Base-by-base conservation (phyloP, 2,329 filamentous ascomycete genomes). In the Cordyceps farinosa region DNA sequence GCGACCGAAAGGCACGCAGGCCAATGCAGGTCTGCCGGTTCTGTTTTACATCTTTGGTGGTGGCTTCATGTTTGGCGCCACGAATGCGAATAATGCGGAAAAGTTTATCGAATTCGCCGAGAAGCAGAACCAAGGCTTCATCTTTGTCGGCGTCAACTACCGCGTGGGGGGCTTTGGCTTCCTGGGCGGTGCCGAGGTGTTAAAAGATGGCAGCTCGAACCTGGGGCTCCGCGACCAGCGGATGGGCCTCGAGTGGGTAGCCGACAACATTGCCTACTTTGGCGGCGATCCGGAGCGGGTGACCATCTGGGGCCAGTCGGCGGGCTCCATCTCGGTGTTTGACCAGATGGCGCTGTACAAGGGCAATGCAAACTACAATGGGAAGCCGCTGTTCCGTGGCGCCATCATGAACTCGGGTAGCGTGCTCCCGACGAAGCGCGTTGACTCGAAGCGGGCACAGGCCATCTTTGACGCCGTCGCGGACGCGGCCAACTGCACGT, bases 131-230 rank as follows among this genome's bases (percentile, higher is more conserved):
- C 83, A 87, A 69, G 82, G 84, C 0, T 80, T 90, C 59, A 76
- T 90, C 50, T 86, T 85, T 55, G 87, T 90, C 0, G 79, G 82
- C 0, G 82, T 89, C 65, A 89, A 89, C 70, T 89, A 90, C 72
- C 83, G 85, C 1, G 74, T 87, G 1, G 82, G 82, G 13, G 84
- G 80, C 0, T 88, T 88, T 66, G 87, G 86, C 0, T 89, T 88
- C 71, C 67, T 88, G 64, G 78, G 81, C 0, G 85, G 85, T 1
- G 78, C 78, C 51, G 84, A 87, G 68, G 75, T 88, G 34, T 71
- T 82, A 2, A 76, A 75, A 3, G 84, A 86, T 64, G 84, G 84
- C 0, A 77, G 81, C 2, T 70, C 82, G 1, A 90, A 89, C 65
- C 70, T 87, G 2, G 87, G 87, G 2, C 75, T 88, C 2, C 76